Evolutionary conservation across 1,284 basidiomycete genomes (phyloP).

Genomic region (Malassezia caprae): DNA sequence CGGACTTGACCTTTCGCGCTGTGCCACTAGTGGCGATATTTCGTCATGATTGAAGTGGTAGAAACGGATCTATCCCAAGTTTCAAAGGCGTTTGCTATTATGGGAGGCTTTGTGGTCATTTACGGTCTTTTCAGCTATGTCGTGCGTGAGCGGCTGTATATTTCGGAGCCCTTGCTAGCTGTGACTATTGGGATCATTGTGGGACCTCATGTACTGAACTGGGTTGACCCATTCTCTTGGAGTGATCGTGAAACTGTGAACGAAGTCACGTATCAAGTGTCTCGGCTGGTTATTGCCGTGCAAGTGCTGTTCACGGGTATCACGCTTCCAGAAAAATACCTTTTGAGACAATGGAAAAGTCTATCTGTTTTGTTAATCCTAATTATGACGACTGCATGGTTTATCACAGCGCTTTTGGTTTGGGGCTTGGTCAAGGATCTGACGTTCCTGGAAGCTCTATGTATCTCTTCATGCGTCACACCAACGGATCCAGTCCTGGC

Average conservation of each 20-base stretch:
- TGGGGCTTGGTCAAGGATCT: slow-evolving; percentile 46
- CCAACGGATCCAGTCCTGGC: slow-evolving; percentile 50
- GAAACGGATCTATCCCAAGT: slow-evolving; percentile 36
- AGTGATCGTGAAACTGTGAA: slow-evolving; percentile 24
- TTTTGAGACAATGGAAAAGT: slow-evolving; percentile 39
- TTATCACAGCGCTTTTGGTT: slow-evolving; percentile 47
- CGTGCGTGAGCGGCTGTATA: slow-evolving; percentile 40
- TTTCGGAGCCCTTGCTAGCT: slow-evolving; percentile 44
- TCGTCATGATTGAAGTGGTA: slow-evolving; percentile 21
- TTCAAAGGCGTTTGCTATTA: slow-evolving; percentile 36
- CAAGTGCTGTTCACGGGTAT: slow-evolving; percentile 50
- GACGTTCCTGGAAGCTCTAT: slow-evolving; percentile 48
- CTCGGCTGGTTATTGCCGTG: slow-evolving; percentile 45
- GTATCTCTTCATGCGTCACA: slow-evolving; percentile 49
- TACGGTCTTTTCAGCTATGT: slow-evolving; percentile 45
- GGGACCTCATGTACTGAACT: slow-evolving; percentile 42
- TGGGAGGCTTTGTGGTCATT: slow-evolving; percentile 43
- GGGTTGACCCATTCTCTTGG: slow-evolving; percentile 42
- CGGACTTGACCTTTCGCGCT: neutral
- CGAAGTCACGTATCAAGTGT: slow-evolving; percentile 49
- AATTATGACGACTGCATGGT: slow-evolving; percentile 50
- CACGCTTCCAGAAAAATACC: slow-evolving; percentile 46
- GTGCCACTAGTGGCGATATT: neutral
- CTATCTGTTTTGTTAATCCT: slow-evolving; percentile 45
- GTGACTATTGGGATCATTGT: slow-evolving; percentile 39